These are phyloP conservation scores for Fragilaria crotonensis DNA, from an alignment of 108 stramenopile species.

Conservation along the genomic window DNA sequence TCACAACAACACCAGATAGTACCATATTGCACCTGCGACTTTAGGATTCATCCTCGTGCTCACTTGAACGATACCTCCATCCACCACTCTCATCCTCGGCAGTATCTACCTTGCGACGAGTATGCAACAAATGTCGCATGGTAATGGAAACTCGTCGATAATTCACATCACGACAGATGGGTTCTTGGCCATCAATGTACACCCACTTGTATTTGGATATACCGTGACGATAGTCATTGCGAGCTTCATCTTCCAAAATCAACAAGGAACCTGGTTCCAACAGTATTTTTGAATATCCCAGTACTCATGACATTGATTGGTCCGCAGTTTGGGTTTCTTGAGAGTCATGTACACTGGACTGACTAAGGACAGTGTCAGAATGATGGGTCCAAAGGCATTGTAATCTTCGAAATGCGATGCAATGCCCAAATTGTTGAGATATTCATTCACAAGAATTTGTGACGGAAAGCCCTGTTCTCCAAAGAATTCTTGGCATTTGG, in stretches of 20 bases:
- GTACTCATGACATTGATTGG: constrained; percentile 14
- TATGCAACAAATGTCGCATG: constrained; percentile 11
- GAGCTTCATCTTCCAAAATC: constrained; percentile 12
- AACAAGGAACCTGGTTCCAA: constrained; percentile 19
- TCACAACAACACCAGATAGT: no score
- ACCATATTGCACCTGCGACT: no score
- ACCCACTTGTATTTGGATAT: constrained; percentile 21
- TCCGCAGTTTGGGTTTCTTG: constrained; percentile 8
- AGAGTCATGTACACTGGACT: constrained; percentile 20
- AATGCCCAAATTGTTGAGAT: constrained; percentile 20
- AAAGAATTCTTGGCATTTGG: constrained; percentile 1
- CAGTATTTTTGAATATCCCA: constrained; percentile 7
- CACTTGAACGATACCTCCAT: neutral
- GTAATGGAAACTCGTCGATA: constrained; percentile 19
- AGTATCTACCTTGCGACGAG: constrained; percentile 4
- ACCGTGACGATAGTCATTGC: constrained; percentile 17
- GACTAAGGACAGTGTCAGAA: constrained; percentile 5
- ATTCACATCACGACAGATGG: constrained; percentile 7
- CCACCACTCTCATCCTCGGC: constrained; percentile 7
- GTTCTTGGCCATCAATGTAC: neutral
- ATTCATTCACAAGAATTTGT: constrained; percentile 18
- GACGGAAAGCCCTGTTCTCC: constrained; percentile 3
- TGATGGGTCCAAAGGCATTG: constrained; percentile 8
- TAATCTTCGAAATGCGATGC: constrained; percentile 21
- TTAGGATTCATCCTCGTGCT: no score